A percentile compares a stretch with the other conserved stretches of the same genome.
These are phyloP conservation scores for Gloeophyllum trabeum DNA, from an alignment of 768 basidiomycete species.

Conservation along the genomic window DNA sequence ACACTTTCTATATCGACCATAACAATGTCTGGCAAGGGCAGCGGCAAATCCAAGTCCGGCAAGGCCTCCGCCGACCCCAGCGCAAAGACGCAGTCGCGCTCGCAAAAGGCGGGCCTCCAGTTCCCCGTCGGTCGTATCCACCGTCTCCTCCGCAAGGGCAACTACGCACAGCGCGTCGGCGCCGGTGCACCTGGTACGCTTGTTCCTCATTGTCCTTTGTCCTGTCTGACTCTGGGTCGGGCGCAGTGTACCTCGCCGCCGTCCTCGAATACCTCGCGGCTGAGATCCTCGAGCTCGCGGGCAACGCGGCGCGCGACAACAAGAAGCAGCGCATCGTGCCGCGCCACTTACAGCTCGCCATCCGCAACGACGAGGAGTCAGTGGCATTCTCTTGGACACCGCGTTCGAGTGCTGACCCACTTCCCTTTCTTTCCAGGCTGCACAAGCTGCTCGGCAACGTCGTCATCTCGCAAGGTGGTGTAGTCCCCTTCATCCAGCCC, in stretches of 20 bases:
- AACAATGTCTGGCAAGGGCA: constrained; percentile 29
- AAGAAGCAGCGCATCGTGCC: constrained; percentile 96
- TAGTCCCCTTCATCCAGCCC: constrained; percentile 71
- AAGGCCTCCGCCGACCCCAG: constrained; percentile 34
- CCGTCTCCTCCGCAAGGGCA: constrained; percentile 77
- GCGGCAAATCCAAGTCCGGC: constrained; percentile 61
- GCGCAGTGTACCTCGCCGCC: constrained; percentile 77
- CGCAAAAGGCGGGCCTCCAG: constrained; percentile 68
- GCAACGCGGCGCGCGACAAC: constrained; percentile 83
- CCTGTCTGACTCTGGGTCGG: constrained; percentile 2
- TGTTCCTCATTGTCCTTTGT: too few relatives aligned
- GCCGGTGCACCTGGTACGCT: constrained; percentile 71
- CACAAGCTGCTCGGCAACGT: constrained; percentile 69
- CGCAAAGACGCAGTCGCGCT: constrained; percentile 54
- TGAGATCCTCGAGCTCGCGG: constrained; percentile 89
- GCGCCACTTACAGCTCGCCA: constrained; percentile 88
- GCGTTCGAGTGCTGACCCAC: not conserved
- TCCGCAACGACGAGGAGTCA: constrained; percentile 88
- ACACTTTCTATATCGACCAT: not conserved
- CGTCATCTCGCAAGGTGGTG: constrained; percentile 93
- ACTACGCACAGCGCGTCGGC: constrained; percentile 82
- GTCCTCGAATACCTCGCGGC: constrained; percentile 90
- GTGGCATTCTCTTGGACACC: constrained; percentile 14
- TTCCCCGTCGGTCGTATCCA: constrained; percentile 93
- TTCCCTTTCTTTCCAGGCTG: constrained; percentile 26